phyloP scores from a whole-genome alignment of 169 alveolate species.

The Eimeria falciformis region DNA sequence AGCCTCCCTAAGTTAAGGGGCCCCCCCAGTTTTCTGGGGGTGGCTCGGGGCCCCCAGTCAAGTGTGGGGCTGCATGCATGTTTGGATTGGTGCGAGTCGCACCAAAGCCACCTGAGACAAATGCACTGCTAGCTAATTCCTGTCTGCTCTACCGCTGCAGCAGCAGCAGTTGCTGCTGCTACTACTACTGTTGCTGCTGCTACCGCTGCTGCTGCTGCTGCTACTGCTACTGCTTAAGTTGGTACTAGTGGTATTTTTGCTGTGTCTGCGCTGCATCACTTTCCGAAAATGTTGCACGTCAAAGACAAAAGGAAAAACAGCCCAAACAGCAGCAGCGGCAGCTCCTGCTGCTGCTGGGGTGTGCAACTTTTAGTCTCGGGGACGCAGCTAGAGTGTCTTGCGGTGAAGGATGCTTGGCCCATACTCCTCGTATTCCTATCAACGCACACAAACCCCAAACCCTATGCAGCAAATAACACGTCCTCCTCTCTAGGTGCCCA shows the following conservation, averaged over 20 bases:
- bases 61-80: too few species aligned
- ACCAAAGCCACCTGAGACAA: neutral
- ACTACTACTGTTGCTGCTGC: neutral
- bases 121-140: neutral
- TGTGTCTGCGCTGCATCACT: too few species aligned
- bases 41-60: too few species aligned
- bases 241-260: neutral
- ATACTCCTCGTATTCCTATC: constrained; percentile 95
- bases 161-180: neutral
- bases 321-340: neutral
- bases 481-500: neutral
- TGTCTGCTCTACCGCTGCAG: neutral
- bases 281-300: too few species aligned
- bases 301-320: too few species aligned
- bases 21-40: too few species aligned
- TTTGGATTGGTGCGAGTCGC: neutral
- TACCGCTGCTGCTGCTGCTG: neutral
- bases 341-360: neutral
- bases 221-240: neutral
- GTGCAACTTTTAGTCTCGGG: neutral
- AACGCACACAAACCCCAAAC: neutral
- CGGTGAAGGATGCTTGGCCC: constrained; percentile 96
- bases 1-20: too few species aligned
- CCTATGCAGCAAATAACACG: neutral
- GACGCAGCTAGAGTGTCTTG: constrained; percentile 32